Evolutionary conservation across 768 basidiomycete genomes (phyloP).

Genomic region (Phaeolepiota aurea): DNA sequence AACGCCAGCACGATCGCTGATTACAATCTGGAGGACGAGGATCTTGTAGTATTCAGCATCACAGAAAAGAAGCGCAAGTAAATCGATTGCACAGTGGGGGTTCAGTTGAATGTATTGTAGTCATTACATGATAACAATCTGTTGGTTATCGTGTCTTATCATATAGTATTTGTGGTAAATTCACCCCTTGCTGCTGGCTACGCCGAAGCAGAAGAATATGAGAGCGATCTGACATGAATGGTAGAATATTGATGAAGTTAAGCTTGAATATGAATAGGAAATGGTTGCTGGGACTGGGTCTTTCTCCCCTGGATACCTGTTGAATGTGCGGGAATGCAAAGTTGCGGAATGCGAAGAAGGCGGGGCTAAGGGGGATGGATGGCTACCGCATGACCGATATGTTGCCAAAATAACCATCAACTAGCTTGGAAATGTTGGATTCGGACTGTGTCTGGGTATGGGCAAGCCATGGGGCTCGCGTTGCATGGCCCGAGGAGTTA

Average conservation of each 20-base stretch:
- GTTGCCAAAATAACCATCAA: constrained; percentile 10
- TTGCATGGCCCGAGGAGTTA: constrained; percentile 1
- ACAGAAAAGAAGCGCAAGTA: constrained; percentile 71
- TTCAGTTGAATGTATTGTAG: too few relatives aligned
- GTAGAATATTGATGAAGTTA: neutral
- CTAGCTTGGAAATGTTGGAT: constrained; percentile 6
- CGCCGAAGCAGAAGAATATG: too few relatives aligned
- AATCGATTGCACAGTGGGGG: constrained; percentile 8
- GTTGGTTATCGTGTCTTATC: too few relatives aligned
- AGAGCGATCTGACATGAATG: too few relatives aligned
- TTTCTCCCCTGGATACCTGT: constrained; percentile 13
- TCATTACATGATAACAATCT: too few relatives aligned
- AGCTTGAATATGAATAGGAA: neutral
- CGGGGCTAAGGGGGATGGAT: neutral
- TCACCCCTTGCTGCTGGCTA: too few relatives aligned
- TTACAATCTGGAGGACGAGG: constrained; percentile 90
- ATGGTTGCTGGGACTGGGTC: too few relatives aligned
- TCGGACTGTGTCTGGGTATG: constrained; percentile 12
- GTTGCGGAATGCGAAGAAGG: neutral
- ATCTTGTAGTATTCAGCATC: constrained; percentile 68
- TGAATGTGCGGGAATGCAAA: neutral
- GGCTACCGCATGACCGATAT: constrained; percentile 5
- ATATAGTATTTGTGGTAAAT: too few relatives aligned
- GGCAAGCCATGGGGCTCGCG: constrained; percentile 8
- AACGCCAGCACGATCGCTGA: constrained; percentile 79